Percentiles rank a stretch among this genome's conserved stretches.
phyloP scores from a whole-genome alignment of 805 yeast genomes.

The Candida ortonii region DNA sequence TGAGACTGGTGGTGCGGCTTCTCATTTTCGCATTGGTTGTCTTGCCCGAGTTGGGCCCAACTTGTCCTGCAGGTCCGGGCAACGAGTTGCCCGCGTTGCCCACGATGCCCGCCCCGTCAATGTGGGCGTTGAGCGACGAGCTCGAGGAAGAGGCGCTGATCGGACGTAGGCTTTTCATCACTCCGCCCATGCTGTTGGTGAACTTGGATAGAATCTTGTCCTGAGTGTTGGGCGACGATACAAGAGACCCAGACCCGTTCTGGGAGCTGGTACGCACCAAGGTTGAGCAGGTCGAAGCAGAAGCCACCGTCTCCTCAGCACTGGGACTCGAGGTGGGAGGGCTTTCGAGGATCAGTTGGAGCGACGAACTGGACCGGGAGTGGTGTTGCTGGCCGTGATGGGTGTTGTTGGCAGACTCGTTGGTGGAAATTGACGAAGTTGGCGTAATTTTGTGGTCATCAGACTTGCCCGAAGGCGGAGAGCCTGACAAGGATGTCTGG shows the following conservation, averaged over 20 bases:
- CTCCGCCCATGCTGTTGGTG: slow-evolving; percentile 34
- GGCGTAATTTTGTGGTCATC: slow-evolving; percentile 28
- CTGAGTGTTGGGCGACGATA: slow-evolving; percentile 21
- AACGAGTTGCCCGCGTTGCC: slow-evolving; percentile 5
- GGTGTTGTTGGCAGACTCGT: slow-evolving; percentile 10
- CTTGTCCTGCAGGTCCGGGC: slow-evolving; percentile 1
- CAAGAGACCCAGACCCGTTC: slow-evolving; percentile 6
- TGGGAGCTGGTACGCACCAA: slow-evolving; percentile 10
- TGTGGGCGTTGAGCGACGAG: slow-evolving; percentile 27
- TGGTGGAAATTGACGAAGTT: slow-evolving; percentile 30
- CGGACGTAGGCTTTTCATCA: slow-evolving; percentile 35
- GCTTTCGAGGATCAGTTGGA: slow-evolving; percentile 5
- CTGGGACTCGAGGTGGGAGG: slow-evolving; percentile 5
- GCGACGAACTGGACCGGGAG: slow-evolving; percentile 11
- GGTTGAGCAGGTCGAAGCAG: slow-evolving; percentile 12
- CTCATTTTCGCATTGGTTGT: slow-evolving; percentile 19
- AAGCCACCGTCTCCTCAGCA: slow-evolving; percentile 8
- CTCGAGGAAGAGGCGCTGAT: slow-evolving; percentile 32
- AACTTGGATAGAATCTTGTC: slow-evolving; percentile 30
- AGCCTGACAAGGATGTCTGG: slow-evolving; percentile 9
- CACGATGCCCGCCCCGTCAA: slow-evolving; percentile 6
- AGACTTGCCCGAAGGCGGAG: slow-evolving; percentile 3
- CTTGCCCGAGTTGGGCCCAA: background rate
- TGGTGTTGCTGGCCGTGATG: slow-evolving; percentile 9
- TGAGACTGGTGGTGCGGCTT: slow-evolving; percentile 34